These are phyloP conservation scores for Trametes elegans DNA, from an alignment of 768 basidiomycete genomes.

Conservation along the genomic window DNA sequence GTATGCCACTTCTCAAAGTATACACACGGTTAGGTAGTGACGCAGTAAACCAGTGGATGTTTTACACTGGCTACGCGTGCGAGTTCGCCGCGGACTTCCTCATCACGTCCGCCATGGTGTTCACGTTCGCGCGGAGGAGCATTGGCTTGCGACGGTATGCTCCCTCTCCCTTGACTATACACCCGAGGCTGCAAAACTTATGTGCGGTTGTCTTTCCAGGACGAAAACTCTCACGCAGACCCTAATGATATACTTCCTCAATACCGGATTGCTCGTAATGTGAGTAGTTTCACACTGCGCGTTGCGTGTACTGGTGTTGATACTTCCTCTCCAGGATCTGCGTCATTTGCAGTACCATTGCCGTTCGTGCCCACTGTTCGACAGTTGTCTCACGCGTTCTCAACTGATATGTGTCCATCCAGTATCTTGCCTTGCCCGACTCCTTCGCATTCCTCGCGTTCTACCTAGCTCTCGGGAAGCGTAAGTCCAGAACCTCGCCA, in stretches of 20 bases:
- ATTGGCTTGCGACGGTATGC: neutral
- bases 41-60: neutral
- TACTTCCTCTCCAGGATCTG: neutral
- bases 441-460: conserved; percentile 1
- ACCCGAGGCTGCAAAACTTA: no score
- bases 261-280: conserved; percentile 3
- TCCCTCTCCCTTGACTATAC: neutral
- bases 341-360: neutral
- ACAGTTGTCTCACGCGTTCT: no score
- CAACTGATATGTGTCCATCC: neutral
- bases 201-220: neutral
- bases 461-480: neutral
- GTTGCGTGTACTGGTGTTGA: neutral
- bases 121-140: neutral
- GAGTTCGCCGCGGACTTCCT: neutral
- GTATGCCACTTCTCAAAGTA: neutral
- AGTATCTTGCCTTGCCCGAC: neutral
- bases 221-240: neutral
- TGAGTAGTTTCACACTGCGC: neutral
- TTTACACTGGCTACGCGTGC: neutral
- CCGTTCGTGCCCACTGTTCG: neutral
- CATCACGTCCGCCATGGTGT: neutral
- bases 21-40: no score
- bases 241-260: neutral
- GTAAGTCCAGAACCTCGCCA: neutral